phyloP scores from a whole-genome alignment of 805 yeast species.

The Saccharomycopsis sp. region DNA sequence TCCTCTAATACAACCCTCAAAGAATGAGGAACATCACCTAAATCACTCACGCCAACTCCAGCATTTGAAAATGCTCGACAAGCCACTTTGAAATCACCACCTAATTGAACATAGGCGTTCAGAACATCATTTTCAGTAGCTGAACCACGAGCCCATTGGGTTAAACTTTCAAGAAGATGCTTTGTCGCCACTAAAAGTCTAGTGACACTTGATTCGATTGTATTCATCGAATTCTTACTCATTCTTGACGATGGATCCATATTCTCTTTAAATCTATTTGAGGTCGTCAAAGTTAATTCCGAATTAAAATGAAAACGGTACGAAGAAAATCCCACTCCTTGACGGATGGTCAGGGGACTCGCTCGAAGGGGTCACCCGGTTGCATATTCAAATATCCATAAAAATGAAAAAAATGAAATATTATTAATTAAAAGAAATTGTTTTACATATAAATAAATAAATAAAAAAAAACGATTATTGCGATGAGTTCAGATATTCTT shows the following conservation, averaged over 20 bases:
- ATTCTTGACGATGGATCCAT: background rate
- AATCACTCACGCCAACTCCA: slow-evolving; percentile 73
- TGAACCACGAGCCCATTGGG: slow-evolving; percentile 82
- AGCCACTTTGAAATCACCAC: slow-evolving; percentile 87
- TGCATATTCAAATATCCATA: no score
- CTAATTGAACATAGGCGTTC: slow-evolving; percentile 83
- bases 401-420: no score
- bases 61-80: slow-evolving; percentile 71
- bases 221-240: slow-evolving; percentile 28
- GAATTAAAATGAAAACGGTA: no score
- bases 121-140: slow-evolving; percentile 82
- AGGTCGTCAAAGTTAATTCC: no score
- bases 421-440: no score
- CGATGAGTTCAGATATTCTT: slow-evolving; percentile 51
- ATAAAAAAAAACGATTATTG: no score
- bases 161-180: slow-evolving; percentile 74
- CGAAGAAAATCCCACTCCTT: no score
- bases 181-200: slow-evolving; percentile 81
- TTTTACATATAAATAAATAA: no score
- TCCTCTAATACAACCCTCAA: slow-evolving; percentile 75
- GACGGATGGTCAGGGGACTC: no score
- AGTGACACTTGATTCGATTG: slow-evolving; percentile 74
- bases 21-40: slow-evolving; percentile 86
- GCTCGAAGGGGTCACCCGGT: no score
- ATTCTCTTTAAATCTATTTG: no score